Percentiles rank a stretch among this genome's conserved stretches.
Evolutionary conservation across 805 yeast species (phyloP).

Genomic region (Teunomyces stri): DNA sequence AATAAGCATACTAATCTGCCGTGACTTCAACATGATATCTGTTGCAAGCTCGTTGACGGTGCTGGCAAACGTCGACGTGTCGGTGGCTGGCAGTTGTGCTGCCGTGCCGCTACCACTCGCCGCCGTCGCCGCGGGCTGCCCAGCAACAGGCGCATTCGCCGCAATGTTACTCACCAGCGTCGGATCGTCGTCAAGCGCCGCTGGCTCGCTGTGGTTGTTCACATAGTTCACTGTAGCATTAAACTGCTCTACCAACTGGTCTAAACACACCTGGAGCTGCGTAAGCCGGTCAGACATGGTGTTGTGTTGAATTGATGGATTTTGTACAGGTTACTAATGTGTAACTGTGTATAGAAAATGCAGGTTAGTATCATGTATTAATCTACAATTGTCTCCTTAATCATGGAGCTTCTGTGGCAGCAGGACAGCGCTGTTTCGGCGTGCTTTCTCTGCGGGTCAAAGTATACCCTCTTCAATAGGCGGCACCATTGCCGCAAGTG

Average conservation of each 20-base stretch:
- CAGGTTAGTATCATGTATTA: too few relatives aligned
- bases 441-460: constrained; percentile 55
- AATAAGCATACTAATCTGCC: constrained; percentile 82
- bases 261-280: constrained; percentile 85
- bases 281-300: constrained; percentile 82
- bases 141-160: constrained; percentile 4
- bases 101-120: constrained; percentile 5
- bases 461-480: constrained; percentile 61
- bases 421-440: constrained; percentile 51
- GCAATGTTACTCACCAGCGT: constrained; percentile 40
- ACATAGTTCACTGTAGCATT: constrained; percentile 76
- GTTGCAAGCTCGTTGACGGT: constrained; percentile 75
- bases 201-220: constrained; percentile 36
- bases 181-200: constrained; percentile 59
- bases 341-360: too few relatives aligned
- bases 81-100: constrained; percentile 2
- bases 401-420: constrained; percentile 53
- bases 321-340: too few relatives aligned
- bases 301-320: too few relatives aligned
- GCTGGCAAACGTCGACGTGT: constrained; percentile 20
- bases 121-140: constrained; percentile 5
- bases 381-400: background rate
- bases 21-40: constrained; percentile 79
- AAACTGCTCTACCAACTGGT: constrained; percentile 77
- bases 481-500: constrained; percentile 84